Evolutionary conservation across 352 stramenopile genomes (phyloP).

Genomic region (Phytophthora vignae): DNA sequence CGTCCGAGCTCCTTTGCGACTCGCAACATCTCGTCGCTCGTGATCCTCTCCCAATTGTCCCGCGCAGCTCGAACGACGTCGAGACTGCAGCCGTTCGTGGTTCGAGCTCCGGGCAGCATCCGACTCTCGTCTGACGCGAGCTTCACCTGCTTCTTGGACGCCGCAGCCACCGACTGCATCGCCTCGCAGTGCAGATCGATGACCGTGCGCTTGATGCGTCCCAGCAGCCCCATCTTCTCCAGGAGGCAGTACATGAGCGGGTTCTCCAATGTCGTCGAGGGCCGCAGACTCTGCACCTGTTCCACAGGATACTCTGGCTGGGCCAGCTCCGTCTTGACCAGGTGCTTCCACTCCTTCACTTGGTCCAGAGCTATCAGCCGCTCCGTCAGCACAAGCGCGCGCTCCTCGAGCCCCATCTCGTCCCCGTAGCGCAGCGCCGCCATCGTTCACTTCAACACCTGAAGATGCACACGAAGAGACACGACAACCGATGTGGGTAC

Average conservation of each 20-base stretch:
- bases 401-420: slow-evolving; percentile 53
- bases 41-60: slow-evolving; percentile 70
- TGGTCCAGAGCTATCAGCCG: slow-evolving; percentile 49
- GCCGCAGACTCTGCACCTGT: slow-evolving; percentile 41
- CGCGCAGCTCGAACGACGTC: slow-evolving; percentile 53
- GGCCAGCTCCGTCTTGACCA: slow-evolving; percentile 54
- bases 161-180: slow-evolving; percentile 24
- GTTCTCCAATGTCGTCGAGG: slow-evolving; percentile 27
- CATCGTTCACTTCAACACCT: slow-evolving; percentile 21
- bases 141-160: slow-evolving; percentile 33
- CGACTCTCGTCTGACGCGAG: slow-evolving; percentile 33
- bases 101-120: slow-evolving; percentile 28
- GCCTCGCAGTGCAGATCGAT: slow-evolving; percentile 69
- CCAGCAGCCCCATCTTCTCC: slow-evolving; percentile 66
- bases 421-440: slow-evolving; percentile 10
- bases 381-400: slow-evolving; percentile 55
- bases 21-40: slow-evolving; percentile 70
- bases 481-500: background rate
- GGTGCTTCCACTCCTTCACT: slow-evolving; percentile 64
- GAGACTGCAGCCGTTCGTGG: slow-evolving; percentile 42
- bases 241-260: slow-evolving; percentile 54
- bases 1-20: slow-evolving; percentile 56
- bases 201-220: slow-evolving; percentile 59
- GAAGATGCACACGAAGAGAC: background rate
- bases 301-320: slow-evolving; percentile 56